Evolutionary conservation across 1,284 basidiomycete species (phyloP), one percentile per base, ranked within the genome.

Genomic region (Papiliotrema terrestris): DNA sequence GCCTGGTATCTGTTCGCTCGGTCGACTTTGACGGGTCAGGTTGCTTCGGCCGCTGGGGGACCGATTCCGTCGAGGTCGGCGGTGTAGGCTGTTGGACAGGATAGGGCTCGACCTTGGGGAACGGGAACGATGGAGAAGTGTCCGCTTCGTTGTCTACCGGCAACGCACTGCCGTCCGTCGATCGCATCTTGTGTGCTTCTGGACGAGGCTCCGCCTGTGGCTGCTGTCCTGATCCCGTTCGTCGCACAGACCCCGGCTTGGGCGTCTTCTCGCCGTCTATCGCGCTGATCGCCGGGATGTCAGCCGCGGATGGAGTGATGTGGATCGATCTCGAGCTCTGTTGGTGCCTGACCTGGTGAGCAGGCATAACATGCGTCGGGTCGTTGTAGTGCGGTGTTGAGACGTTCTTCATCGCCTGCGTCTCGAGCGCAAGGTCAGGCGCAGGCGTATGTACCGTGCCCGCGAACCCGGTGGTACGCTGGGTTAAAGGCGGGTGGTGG

Each of bases 391-490:
- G 49, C n/a, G 49, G 54, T 13, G 45, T 51, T 8, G 35, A 32
- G 45, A 48, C 45, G 32, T 51, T 51, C 14, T 51, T 42, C 23
- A 37, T 25, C 3, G 49, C 41, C 29, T 56, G 54, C 11, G 49
- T 49, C n/a, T 54, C 46, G 38, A 44, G 15, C n/a, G n/a, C 26
- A 2, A 38, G 38, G 25, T 54, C 52, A 2, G 67, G 65, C 41
- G 67, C 67, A 2, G 63, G 66, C 13, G 54, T 58, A 37, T 61
- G 63, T 5, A 63, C 51, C 9, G 62, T 43, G 13, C 68, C 68
- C 17, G 63, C 61, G 45, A 68, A 71, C 2, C 68, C 68, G 0
- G 64, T 68, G 2, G 66, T 68, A 26, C 56, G 52, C 20, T 61
- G 59, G 2, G 25, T 36, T 17, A 44, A 19, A 22, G 38, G 19